Evolutionary conservation across 352 stramenopile species (phyloP).

Genomic region (Saprolegnia diclina): DNA sequence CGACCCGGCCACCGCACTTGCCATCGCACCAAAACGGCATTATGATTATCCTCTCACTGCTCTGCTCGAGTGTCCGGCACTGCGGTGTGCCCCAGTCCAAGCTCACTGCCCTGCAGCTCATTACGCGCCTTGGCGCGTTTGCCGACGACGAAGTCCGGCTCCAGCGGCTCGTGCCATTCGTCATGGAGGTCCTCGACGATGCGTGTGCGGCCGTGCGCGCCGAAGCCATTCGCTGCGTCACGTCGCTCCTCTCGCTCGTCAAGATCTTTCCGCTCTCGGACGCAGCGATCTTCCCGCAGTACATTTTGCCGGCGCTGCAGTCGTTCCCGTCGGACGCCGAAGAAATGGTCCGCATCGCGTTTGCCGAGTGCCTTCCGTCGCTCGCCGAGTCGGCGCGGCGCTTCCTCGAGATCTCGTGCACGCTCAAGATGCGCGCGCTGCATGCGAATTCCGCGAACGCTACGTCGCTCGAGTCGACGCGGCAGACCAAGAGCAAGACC

Average conservation of each 20-base stretch:
- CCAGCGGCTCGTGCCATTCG: conserved; percentile 91
- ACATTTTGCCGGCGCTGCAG: conserved; percentile 91
- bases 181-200: conserved; percentile 92
- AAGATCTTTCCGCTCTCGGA: conserved; percentile 91
- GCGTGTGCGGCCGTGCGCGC: conserved; percentile 83
- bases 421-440: conserved; percentile 64
- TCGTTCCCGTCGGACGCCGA: conserved; percentile 87
- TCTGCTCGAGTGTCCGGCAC: conserved; percentile 79
- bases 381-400: conserved; percentile 89
- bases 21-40: conserved; percentile 54
- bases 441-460: conserved; percentile 9
- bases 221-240: conserved; percentile 85
- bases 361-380: conserved; percentile 89
- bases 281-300: conserved; percentile 94
- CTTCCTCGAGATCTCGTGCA: conserved; percentile 91
- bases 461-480: conserved; percentile 2
- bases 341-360: conserved; percentile 91
- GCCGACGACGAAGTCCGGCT: conserved; percentile 91
- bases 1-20: not conserved
- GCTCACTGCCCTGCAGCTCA: conserved; percentile 87
- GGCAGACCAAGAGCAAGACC: conserved; percentile 15
- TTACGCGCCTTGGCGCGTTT: conserved; percentile 84
- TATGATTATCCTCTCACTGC: conserved; percentile 78
- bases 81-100: conserved; percentile 83
- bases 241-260: conserved; percentile 86